Base-by-base conservation (phyloP, 352 stramenopile genomes). In the Halophytophthora polymorphica region DNA sequence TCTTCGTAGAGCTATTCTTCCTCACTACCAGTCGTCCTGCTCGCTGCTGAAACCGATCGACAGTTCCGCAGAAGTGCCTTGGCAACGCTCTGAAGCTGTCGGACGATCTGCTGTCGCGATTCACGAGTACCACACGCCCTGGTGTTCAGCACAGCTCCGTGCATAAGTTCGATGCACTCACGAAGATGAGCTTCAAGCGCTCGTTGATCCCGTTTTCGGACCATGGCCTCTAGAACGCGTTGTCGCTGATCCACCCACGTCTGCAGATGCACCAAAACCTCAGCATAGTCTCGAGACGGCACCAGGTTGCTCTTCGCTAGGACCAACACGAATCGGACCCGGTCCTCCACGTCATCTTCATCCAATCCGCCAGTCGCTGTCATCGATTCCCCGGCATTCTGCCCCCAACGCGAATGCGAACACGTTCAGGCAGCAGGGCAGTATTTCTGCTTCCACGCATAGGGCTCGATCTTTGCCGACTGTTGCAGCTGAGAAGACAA, bases 351-450 rank as follows among this genome's bases (percentile, higher is more conserved):
- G 2, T 40, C 29, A 19, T 17, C 21, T 22, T 48, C 43, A 12
- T n/a, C n/a, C n/a, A n/a, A n/a, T n/a, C n/a, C 22, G 22, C 1
- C 13, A 14, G 25, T 49, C n/a, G 6, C 17, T 50, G 2, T 1
- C n/a, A 14, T 0, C 21, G 21, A 46, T 7, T 41, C 43, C 2
- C 21, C 4, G n/a, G 5, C 29, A 3, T 29, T 29, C 21, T 22
- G 10, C 2, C 15, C 31, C 2, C 13, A 37, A 43, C 2, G 3
- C 33, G 33, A 50, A 12, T 34, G 6, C 31, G 56, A 34, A 44
- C 50, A 75, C 18, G 19, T 73, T 62, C 4, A 78, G 46, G 34
- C 58, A 70, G 33, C 66, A 78, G 12, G 69, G 69, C 1, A 78
- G 33, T 5, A 78, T 48, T 13, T 73, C 51, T 12, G 56, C 36